Percentiles rank a stretch among this genome's conserved stretches.
phyloP scores from a whole-genome alignment of 768 basidiomycete species.

The Lactarius sanguifluus region DNA sequence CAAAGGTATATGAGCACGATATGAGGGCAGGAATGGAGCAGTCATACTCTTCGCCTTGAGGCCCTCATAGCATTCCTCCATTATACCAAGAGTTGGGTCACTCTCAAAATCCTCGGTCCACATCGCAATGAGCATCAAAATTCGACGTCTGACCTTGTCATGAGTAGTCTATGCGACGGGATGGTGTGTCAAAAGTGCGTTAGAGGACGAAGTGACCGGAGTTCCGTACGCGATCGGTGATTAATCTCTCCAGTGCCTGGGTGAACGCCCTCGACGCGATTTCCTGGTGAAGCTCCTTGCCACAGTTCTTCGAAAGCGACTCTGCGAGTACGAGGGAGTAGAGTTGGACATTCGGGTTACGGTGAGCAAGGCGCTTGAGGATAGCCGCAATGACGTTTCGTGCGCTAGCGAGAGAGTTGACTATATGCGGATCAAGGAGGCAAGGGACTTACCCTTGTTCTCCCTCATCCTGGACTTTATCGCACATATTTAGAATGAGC shows the following conservation, averaged over 20 bases:
- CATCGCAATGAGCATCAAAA: constrained; percentile 66
- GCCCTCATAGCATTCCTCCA: constrained; percentile 84
- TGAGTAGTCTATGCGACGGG: constrained; percentile 70
- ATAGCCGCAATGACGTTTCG: constrained; percentile 81
- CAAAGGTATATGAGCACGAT: constrained; percentile 8
- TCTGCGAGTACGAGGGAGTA: constrained; percentile 88
- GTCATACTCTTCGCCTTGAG: constrained; percentile 77
- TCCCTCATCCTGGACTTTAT: constrained; percentile 92
- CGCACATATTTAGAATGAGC: constrained; percentile 88
- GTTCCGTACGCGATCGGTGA: constrained; percentile 74
- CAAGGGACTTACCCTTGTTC: constrained; percentile 66
- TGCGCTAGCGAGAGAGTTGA: constrained; percentile 56
- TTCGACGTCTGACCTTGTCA: constrained; percentile 81
- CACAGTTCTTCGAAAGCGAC: constrained; percentile 89
- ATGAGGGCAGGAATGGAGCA: background rate
- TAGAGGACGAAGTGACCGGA: constrained; percentile 15
- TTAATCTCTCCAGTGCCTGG: constrained; percentile 78
- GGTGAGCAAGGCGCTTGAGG: constrained; percentile 87
- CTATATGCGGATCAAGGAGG: constrained; percentile 12
- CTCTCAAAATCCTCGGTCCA: constrained; percentile 87
- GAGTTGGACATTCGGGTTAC: constrained; percentile 95
- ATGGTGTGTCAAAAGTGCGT: constrained; percentile 2
- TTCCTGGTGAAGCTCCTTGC: constrained; percentile 76
- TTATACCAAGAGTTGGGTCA: constrained; percentile 78
- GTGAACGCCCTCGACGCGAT: constrained; percentile 90